Percentiles rank a stretch among this genome's conserved stretches.
These are phyloP conservation scores for Carex parvula DNA, from an alignment of 176 grass and related monocot genomes.

Conservation along the genomic window DNA sequence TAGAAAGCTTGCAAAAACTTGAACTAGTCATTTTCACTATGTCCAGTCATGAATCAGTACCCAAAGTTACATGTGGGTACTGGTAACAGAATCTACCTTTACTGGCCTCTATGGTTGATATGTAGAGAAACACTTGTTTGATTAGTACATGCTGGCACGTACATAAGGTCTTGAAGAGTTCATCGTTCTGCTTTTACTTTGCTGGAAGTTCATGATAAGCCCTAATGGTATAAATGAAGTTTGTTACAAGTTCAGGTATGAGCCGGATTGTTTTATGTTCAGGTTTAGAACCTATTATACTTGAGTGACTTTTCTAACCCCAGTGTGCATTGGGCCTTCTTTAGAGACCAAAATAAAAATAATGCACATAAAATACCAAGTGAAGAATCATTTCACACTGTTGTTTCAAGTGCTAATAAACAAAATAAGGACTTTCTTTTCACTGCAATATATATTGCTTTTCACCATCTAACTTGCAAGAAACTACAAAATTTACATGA, in stretches of 20 bases:
- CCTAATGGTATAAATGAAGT: background rate
- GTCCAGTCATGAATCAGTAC: background rate
- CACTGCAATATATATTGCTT: background rate
- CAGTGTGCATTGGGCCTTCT: background rate
- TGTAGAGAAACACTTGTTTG: background rate
- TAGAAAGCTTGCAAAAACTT: background rate
- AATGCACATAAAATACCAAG: background rate
- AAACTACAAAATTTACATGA: conserved; percentile 16
- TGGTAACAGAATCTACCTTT: background rate
- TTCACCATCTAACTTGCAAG: background rate
- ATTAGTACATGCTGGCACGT: background rate
- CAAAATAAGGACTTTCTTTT: background rate
- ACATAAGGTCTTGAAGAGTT: background rate
- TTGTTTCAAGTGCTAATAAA: background rate
- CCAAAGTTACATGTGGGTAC: background rate
- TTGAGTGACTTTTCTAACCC: background rate
- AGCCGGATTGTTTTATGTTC: background rate
- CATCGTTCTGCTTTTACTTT: background rate
- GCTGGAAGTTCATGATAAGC: background rate
- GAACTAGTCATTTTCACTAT: background rate
- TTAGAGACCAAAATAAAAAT: background rate
- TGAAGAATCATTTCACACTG: background rate
- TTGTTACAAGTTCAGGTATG: background rate
- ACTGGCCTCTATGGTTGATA: background rate
- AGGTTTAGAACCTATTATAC: background rate